phyloP scores from a whole-genome alignment of 2,329 filamentous ascomycete species.

The Ilyonectria destructans region DNA sequence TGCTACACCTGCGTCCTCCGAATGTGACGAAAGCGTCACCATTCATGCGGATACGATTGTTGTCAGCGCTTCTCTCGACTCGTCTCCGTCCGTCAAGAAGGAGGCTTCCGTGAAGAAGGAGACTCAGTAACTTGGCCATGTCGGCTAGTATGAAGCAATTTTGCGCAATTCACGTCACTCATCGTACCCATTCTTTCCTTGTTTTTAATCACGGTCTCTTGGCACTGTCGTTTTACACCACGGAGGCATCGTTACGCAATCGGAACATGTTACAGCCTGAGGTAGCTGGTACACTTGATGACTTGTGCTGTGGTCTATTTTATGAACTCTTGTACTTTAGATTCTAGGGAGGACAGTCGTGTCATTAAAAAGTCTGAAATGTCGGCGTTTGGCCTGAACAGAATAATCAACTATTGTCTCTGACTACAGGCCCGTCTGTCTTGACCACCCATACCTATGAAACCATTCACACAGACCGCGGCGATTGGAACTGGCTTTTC shows the following conservation, averaged over 20 bases:
- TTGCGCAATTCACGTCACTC: slow-evolving; percentile 9
- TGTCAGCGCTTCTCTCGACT: slow-evolving; percentile 61
- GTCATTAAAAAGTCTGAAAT: slow-evolving; percentile 43
- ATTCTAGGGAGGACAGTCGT: slow-evolving; percentile 51
- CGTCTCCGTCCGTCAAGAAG: slow-evolving; percentile 65
- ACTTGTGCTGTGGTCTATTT: slow-evolving; percentile 53
- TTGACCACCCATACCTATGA: background rate
- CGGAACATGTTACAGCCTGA: slow-evolving; percentile 57
- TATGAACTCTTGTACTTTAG: slow-evolving; percentile 60
- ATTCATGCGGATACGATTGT: slow-evolving; percentile 67
- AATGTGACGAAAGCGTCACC: slow-evolving; percentile 70
- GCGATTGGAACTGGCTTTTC: background rate
- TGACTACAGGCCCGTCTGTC: background rate
- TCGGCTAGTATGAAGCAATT: slow-evolving; percentile 9
- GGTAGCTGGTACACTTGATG: slow-evolving; percentile 54
- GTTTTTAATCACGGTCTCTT: slow-evolving; percentile 35
- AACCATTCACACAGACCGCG: background rate
- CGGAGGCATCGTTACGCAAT: slow-evolving; percentile 50
- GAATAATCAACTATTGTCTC: slow-evolving; percentile 46
- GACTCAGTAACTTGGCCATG: slow-evolving; percentile 35
- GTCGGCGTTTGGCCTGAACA: slow-evolving; percentile 37
- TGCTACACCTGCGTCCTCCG: slow-evolving; percentile 61
- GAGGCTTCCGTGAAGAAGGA: slow-evolving; percentile 54
- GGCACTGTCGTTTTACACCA: slow-evolving; percentile 42
- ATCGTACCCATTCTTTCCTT: slow-evolving; percentile 27